Conservation (phyloP, 1,284 basidiomycete genomes). For the Nidula niveotomentosa region DNA sequence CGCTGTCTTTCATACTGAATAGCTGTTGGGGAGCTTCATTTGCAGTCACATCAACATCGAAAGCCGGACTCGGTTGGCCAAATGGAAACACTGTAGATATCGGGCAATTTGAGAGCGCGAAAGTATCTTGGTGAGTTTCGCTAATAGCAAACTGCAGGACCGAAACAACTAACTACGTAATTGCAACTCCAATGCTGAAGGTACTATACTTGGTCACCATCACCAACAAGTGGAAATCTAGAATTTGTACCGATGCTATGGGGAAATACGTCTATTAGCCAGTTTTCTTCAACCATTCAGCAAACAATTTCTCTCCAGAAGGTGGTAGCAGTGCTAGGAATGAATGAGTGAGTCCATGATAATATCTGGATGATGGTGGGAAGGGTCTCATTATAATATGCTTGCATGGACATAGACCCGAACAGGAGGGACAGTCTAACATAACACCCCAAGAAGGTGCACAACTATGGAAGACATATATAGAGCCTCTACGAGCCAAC, state of each 20-base stretch:
- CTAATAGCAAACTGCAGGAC: background rate
- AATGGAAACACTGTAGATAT: constrained; percentile 46
- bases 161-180: background rate
- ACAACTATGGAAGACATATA: constrained; percentile 52
- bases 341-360: constrained; percentile 62
- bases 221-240: constrained; percentile 21
- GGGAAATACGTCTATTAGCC: constrained; percentile 40
- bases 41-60: constrained; percentile 26
- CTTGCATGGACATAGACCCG: constrained; percentile 42
- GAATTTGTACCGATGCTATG: constrained; percentile 62
- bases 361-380: background rate
- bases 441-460: constrained; percentile 49
- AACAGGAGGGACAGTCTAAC: constrained; percentile 59
- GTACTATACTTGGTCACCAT: constrained; percentile 53
- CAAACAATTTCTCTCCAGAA: constrained; percentile 38
- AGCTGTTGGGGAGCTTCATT: background rate
- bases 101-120: constrained; percentile 34
- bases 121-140: constrained; percentile 43
- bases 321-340: constrained; percentile 54
- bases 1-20: background rate
- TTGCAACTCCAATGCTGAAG: constrained; percentile 8
- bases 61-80: constrained; percentile 60
- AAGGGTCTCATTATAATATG: background rate
- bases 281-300: constrained; percentile 35
- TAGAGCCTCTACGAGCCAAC: constrained; percentile 13